phyloP scores from a whole-genome alignment of 495 filamentous ascomycete species.

The Symbiotaphrina buchneri region DNA sequence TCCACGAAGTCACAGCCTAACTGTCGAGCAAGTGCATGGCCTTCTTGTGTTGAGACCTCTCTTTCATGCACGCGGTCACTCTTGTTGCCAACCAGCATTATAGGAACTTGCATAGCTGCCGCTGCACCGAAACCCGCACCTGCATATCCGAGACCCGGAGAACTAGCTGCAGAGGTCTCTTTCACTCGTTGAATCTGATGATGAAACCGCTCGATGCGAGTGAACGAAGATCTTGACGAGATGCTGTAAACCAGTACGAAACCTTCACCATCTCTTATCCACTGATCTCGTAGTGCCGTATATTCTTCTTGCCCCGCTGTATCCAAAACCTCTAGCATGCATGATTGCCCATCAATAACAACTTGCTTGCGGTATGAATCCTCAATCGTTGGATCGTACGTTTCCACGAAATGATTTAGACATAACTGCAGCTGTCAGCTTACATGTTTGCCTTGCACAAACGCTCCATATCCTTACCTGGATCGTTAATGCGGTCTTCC shows the following conservation, averaged over 20 bases:
- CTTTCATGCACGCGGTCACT: slow-evolving; percentile 88
- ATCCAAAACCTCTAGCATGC: slow-evolving; percentile 97
- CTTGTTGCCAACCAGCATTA: slow-evolving; percentile 98
- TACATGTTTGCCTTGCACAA: slow-evolving; percentile 3
- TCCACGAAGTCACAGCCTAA: slow-evolving; percentile 95
- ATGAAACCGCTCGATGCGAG: slow-evolving; percentile 85
- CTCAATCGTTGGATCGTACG: slow-evolving; percentile 93
- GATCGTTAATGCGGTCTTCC: slow-evolving; percentile 94
- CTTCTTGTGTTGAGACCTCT: slow-evolving; percentile 92
- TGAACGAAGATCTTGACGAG: slow-evolving; percentile 84
- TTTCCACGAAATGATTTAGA: slow-evolving; percentile 61
- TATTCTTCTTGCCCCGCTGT: slow-evolving; percentile 99
- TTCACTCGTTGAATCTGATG: slow-evolving; percentile 94
- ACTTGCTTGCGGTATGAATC: slow-evolving; percentile 98
- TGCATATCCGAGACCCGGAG: slow-evolving; percentile 23
- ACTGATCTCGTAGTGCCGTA: slow-evolving; percentile 88
- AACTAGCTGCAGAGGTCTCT: slow-evolving; percentile 19
- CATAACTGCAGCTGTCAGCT: slow-evolving; percentile 27
- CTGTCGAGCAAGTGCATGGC: slow-evolving; percentile 73
- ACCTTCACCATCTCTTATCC: slow-evolving; percentile 94
- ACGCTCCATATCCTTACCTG: slow-evolving; percentile 36
- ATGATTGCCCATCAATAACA: slow-evolving; percentile 86
- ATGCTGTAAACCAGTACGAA: slow-evolving; percentile 98
- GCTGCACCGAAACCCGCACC: slow-evolving; percentile 32
- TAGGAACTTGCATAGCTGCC: slow-evolving; percentile 37